Percentiles rank a stretch among this genome's conserved stretches.
Evolutionary conservation across 1,284 basidiomycete genomes (phyloP).

Genomic region (Malassezia brasiliensis): DNA sequence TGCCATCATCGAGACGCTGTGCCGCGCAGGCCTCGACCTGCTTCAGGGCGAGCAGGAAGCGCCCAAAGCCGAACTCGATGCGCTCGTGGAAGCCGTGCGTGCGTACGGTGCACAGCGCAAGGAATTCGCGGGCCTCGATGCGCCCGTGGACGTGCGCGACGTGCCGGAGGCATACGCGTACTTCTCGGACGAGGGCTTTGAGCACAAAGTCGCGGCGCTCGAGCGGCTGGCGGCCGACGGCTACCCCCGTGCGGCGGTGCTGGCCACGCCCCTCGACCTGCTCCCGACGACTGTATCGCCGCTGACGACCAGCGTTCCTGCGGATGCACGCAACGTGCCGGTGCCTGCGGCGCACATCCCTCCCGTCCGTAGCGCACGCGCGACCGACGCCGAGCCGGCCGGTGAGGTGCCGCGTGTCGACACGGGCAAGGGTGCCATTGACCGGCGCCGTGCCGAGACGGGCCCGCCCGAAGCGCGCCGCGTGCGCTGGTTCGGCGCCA

Average conservation of each 20-base stretch:
- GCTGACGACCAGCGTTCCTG: slow-evolving; percentile 16
- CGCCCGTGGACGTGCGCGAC: slow-evolving; percentile 21
- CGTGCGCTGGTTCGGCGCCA: slow-evolving; percentile 35
- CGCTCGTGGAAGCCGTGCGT: slow-evolving; percentile 29
- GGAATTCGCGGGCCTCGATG: slow-evolving; percentile 26
- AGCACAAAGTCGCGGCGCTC: slow-evolving; percentile 32
- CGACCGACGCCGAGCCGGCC: slow-evolving; percentile 1
- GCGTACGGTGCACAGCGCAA: slow-evolving; percentile 29
- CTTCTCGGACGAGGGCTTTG: slow-evolving; percentile 37
- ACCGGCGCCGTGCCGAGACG: slow-evolving; percentile 28
- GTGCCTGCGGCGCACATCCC: slow-evolving; percentile 51
- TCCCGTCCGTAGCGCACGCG: slow-evolving; percentile 19
- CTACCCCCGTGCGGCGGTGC: slow-evolving; percentile 29
- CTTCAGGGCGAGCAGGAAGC: slow-evolving; percentile 11
- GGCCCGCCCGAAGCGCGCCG: slow-evolving; percentile 26
- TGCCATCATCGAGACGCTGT: slow-evolving; percentile 73
- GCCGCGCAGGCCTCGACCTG: slow-evolving; percentile 36
- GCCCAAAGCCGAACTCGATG: slow-evolving; percentile 22
- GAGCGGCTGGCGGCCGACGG: slow-evolving; percentile 19
- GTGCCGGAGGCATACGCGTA: slow-evolving; percentile 12
- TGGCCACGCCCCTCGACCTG: slow-evolving; percentile 34
- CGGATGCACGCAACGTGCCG: slow-evolving; percentile 20
- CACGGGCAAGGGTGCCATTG: slow-evolving; percentile 34
- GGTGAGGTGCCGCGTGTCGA: slow-evolving; percentile 1
- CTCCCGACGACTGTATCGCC: slow-evolving; percentile 34